phyloP scores from a whole-genome alignment of 495 filamentous ascomycete genomes.

The Penicillium cosmopolitanum region DNA sequence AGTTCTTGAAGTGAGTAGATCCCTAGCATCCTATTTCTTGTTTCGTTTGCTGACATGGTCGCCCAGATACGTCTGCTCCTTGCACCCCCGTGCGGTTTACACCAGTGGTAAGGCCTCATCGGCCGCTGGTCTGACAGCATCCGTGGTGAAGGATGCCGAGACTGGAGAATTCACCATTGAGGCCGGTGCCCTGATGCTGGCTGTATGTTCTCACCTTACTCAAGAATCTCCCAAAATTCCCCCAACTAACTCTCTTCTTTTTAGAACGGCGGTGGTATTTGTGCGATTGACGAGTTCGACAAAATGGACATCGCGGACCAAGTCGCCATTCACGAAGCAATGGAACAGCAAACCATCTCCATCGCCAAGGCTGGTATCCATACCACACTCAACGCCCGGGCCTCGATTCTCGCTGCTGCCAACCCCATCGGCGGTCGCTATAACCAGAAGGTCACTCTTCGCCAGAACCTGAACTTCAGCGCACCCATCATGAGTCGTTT shows the following conservation, averaged over 20 bases:
- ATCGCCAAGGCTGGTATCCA: slow-evolving; percentile 99
- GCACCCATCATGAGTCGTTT: slow-evolving; percentile 99
- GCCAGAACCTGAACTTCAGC: slow-evolving; percentile 96
- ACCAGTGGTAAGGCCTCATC: slow-evolving; percentile 98
- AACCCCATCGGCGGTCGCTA: slow-evolving; percentile 97
- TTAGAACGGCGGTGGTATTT: slow-evolving; percentile 72
- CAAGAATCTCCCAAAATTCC: too few species aligned
- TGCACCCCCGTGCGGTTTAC: slow-evolving; percentile 95
- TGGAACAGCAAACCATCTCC: slow-evolving; percentile 99
- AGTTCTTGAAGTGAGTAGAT: slow-evolving; percentile 80
- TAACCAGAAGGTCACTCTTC: slow-evolving; percentile 90
- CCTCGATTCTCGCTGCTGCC: slow-evolving; percentile 92
- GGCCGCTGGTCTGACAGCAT: slow-evolving; percentile 94
- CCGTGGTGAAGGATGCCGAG: slow-evolving; percentile 96
- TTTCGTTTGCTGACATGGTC: slow-evolving; percentile 10
- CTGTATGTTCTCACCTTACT: slow-evolving; percentile 58
- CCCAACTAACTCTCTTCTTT: slow-evolving; percentile 13
- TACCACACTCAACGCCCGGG: slow-evolving; percentile 93
- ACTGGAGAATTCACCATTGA: slow-evolving; percentile 99
- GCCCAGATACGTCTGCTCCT: slow-evolving; percentile 81
- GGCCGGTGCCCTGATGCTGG: slow-evolving; percentile 96
- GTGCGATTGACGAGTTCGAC: slow-evolving; percentile 98
- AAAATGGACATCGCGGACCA: slow-evolving; percentile 99
- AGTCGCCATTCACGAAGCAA: slow-evolving; percentile 99
- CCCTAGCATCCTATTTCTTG: background rate